These are phyloP conservation scores for Aspergillus arachidicola DNA, from an alignment of 2,329 filamentous ascomycete genomes.

Conservation along the genomic window DNA sequence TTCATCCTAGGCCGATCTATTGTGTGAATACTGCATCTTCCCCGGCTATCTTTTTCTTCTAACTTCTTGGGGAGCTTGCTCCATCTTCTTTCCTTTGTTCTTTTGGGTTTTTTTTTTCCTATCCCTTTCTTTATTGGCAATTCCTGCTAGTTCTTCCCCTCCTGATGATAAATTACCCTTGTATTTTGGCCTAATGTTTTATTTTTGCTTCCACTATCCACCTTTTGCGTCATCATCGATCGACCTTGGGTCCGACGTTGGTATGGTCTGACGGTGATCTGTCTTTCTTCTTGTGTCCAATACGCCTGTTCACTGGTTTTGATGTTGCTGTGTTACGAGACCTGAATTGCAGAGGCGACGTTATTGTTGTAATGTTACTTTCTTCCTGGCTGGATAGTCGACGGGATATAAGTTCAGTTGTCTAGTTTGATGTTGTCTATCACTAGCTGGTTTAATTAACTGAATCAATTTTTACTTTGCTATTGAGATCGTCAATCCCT, in stretches of 20 bases:
- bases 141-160: background rate
- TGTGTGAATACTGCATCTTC: background rate
- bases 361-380: background rate
- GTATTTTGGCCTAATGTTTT: constrained; percentile 1
- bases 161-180: background rate
- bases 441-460: background rate
- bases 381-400: background rate
- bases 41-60: background rate
- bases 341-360: background rate
- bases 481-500: background rate
- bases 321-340: background rate
- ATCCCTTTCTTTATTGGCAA: background rate
- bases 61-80: background rate
- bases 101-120: background rate
- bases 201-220: background rate
- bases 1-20: background rate
- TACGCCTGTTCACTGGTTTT: background rate
- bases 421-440: background rate
- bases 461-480: background rate
- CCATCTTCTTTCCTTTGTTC: background rate
- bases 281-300: background rate
- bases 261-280: background rate
- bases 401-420: background rate
- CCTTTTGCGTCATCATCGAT: background rate
- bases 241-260: background rate